These are phyloP conservation scores for Cephaloascus albidus DNA, from an alignment of 805 yeast genomes.

Conservation along the genomic window DNA sequence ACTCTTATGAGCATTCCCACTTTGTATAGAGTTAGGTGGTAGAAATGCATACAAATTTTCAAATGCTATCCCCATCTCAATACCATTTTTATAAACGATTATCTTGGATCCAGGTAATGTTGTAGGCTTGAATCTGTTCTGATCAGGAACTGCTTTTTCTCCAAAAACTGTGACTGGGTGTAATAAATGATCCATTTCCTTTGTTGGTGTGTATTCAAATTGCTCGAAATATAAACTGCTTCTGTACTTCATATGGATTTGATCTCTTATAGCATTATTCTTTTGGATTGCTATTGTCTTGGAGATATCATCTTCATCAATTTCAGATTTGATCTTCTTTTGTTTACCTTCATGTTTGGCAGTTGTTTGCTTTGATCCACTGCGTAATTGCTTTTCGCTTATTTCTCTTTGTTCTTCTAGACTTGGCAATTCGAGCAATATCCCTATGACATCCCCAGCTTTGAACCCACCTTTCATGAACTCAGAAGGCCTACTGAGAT, in stretches of 20 bases:
- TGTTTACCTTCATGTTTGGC: slow-evolving; percentile 6
- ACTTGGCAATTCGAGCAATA: slow-evolving; percentile 62
- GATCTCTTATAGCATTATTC: slow-evolving; percentile 60
- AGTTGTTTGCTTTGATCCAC: slow-evolving; percentile 3
- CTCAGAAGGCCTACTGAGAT: slow-evolving; percentile 57
- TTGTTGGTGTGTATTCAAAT: slow-evolving; percentile 65
- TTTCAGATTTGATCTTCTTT: slow-evolving; percentile 8
- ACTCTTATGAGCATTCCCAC: slow-evolving; percentile 25
- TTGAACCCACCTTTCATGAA: slow-evolving; percentile 48
- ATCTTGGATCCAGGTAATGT: slow-evolving; percentile 50
- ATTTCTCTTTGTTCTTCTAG: slow-evolving; percentile 31
- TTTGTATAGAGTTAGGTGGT: slow-evolving; percentile 65
- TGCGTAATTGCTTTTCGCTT: slow-evolving; percentile 23
- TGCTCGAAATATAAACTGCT: slow-evolving; percentile 75
- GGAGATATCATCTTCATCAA: slow-evolving; percentile 5
- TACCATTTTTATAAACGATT: slow-evolving; percentile 72
- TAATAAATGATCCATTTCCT: slow-evolving; percentile 62
- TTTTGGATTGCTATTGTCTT: neutral
- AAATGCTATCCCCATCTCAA: slow-evolving; percentile 53
- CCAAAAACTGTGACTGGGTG: slow-evolving; percentile 68
- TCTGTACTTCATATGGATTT: slow-evolving; percentile 79
- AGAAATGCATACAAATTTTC: slow-evolving; percentile 62
- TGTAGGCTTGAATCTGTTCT: slow-evolving; percentile 36
- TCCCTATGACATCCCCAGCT: slow-evolving; percentile 78
- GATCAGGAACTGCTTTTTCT: slow-evolving; percentile 52